Evolutionary conservation across 2,329 filamentous ascomycete genomes (phyloP), one percentile per base, ranked within the genome.

Genomic region (Aureobasidium lini): DNA sequence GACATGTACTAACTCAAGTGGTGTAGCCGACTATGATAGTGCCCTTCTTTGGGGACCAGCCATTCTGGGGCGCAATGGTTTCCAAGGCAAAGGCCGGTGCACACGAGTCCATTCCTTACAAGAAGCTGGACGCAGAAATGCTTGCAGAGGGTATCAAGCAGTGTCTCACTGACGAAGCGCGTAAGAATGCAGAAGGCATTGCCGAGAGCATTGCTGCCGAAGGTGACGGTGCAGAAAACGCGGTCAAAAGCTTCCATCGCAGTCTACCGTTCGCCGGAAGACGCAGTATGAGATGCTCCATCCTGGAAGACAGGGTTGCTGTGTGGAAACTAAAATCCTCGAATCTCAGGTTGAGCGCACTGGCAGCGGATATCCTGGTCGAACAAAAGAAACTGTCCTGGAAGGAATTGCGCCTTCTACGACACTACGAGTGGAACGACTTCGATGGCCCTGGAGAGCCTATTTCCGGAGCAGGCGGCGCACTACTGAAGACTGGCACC

Each of bases 31-130:
- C 85, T 5, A 87, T 90, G 82, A 81, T 90, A 29, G 85, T 91
- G 1, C 88, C 88, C 0, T 91, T 91, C 72, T 91, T 91, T 64
- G 88, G 88, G 2, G 88, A 91, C 67, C 88, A 91, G 70, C 81
- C 86, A 50, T 91, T 91, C 68, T 91, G 88, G 88, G 88, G 87
- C 2, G 77, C 78, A 16, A 88, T 88, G 83, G 79, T 90, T 1
- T 79, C 78, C 4, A 81, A 78, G 36, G 79, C 84, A 1, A 80
- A 81, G 29, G 87, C 86, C 0, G 88, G 88, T 0, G 84, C 87
- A 0, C 72, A 75, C 59, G 74, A 81, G 43, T 81, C 86, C 1
- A 79, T 89, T 8, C 86, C 86, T 0, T 88, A 89, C 72, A 89
- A 89, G 71, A 72, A 79, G 9, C 71, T 91, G 1, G 83, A 77